Evolutionary conservation across 352 stramenopile genomes (phyloP).

Genomic region (Phytophthora fragariae): DNA sequence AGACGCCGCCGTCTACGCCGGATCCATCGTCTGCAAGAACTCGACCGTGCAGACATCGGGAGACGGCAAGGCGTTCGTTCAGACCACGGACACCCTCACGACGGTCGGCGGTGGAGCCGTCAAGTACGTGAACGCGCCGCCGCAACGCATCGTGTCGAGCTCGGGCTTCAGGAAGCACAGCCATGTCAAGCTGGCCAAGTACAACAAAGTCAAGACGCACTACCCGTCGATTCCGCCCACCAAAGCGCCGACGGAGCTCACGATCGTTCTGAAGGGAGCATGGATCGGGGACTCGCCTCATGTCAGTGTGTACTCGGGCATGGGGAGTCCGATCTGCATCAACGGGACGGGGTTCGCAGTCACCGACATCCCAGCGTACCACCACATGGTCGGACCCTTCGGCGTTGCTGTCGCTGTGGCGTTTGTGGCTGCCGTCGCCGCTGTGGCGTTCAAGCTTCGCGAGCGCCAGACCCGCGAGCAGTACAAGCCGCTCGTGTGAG

Average conservation of each 20-base stretch:
- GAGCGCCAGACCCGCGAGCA: constrained; percentile 10
- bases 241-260: constrained; percentile 25
- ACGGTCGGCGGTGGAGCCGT: constrained; percentile 33
- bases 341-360: constrained; percentile 16
- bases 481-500: constrained; percentile 22
- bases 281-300: constrained; percentile 34
- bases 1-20: constrained; percentile 31
- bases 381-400: neutral
- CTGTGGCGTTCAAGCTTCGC: constrained; percentile 12
- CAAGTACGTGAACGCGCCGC: constrained; percentile 43
- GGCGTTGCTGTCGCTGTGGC: constrained; percentile 6
- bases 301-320: constrained; percentile 29
- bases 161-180: constrained; percentile 38
- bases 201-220: constrained; percentile 38
- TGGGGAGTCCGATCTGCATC: constrained; percentile 20
- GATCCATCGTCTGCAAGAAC: constrained; percentile 36
- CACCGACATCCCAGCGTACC: neutral
- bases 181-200: constrained; percentile 35
- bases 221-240: constrained; percentile 16
- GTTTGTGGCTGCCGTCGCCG: constrained; percentile 6
- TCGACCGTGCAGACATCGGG: constrained; percentile 27
- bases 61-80: constrained; percentile 35
- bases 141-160: constrained; percentile 34
- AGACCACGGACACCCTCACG: constrained; percentile 36
- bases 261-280: constrained; percentile 22